Base-by-base conservation (phyloP, 129 eudicot species). In the Rutidosis leptorrhynchoides region DNA sequence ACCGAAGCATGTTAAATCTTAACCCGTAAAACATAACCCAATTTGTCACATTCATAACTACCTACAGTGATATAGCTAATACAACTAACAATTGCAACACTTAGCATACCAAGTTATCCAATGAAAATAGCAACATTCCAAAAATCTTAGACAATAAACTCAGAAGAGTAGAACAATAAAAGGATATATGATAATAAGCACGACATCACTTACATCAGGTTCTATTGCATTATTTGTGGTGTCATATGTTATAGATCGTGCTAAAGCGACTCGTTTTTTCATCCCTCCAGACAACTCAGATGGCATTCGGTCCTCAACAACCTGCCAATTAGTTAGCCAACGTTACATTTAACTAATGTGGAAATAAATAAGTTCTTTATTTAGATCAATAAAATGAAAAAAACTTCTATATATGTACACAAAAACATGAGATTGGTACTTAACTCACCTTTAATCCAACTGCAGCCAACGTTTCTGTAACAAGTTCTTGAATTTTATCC, bases 251-350 rank as follows among this genome's bases (percentile, higher is more conserved):
- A 92, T 83, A 10, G 98, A 88, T 55, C 98, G 89, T 16, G 98
- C 98, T 63, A 92, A 80, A 37, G 98, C 98, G 33, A 92, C 98
- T 78, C 98, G 83, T 64, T 92, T 92, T 78, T 92, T 92, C 98
- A 92, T 92, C 71, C 98, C 98, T 27, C 98, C 98, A n/a, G 98
- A 92, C 81, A 92, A 82, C 83, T 92, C 98, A 10, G 98, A 92
- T 33, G 98, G 98, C 70, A 92, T 74, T 58, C 96, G 87, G 28
- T 92, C 85, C 82, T 92, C 98, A 71, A 92, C 98, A 55, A 77
- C 95, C 98, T 91, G 80, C 58, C 79, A 52, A 78, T 53, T 32
- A 19, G n/a, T 30, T 62, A 65, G 24, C 30, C 42, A 58, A 70
- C n/a, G 62, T 65, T 64, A 11, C 53, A 23, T 58, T 40, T 9